phyloP scores from a whole-genome alignment of 164 flowering plant species.

The Buxus sempervirens region DNA sequence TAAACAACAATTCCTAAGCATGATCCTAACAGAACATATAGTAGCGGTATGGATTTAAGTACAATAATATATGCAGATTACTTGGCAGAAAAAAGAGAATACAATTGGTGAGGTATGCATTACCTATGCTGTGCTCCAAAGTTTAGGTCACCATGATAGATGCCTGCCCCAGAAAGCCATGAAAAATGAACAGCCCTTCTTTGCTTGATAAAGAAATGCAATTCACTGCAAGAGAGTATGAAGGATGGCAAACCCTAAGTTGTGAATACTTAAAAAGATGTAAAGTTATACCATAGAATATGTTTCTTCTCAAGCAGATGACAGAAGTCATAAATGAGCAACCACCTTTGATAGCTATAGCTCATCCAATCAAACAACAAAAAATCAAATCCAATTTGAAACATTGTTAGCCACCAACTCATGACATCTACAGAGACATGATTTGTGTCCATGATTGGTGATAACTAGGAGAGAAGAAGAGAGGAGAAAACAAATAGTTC shows the following conservation, averaged over 20 bases:
- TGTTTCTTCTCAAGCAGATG: background rate
- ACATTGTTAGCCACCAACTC: too few relatives aligned
- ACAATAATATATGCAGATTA: slow-evolving; percentile 1
- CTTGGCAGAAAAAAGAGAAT: background rate
- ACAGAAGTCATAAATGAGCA: background rate
- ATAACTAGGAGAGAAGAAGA: too few relatives aligned
- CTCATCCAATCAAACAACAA: too few relatives aligned
- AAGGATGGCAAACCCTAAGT: slow-evolving; percentile 2
- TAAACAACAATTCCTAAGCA: background rate
- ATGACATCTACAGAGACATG: too few relatives aligned
- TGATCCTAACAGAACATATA: background rate
- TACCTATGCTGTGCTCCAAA: slow-evolving; percentile 94
- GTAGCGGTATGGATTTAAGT: background rate
- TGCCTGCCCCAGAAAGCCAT: slow-evolving; percentile 99
- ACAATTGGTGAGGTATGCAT: background rate
- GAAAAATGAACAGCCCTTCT: slow-evolving; percentile 95
- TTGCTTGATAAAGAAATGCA: slow-evolving; percentile 94
- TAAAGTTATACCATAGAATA: background rate
- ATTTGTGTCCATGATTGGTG: too few relatives aligned
- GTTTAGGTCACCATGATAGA: slow-evolving; percentile 92
- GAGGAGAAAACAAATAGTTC: too few relatives aligned
- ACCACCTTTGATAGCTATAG: background rate
- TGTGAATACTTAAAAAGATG: background rate
- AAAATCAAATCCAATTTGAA: too few relatives aligned
- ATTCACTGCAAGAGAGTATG: slow-evolving; percentile 57